Evolutionary conservation across 176 grass and related monocot species (phyloP).

Genomic region (Oryza meyeriana): DNA sequence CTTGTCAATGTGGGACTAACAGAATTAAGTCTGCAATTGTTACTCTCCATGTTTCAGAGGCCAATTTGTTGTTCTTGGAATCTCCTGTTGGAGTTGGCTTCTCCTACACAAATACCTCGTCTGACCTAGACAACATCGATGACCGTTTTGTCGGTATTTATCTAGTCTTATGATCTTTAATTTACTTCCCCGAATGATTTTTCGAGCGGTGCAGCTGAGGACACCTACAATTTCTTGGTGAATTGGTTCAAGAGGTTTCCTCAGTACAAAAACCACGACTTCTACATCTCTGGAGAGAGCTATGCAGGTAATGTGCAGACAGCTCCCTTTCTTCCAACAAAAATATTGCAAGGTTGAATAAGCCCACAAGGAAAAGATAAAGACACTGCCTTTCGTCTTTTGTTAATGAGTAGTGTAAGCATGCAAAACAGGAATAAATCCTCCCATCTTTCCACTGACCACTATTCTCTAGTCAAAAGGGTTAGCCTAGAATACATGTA

Average conservation of each 20-base stretch:
- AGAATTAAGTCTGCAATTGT: background rate
- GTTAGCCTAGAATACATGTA: constrained; percentile 12
- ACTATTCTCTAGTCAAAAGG: constrained; percentile 44
- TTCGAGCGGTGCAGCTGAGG: constrained; percentile 10
- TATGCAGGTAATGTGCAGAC: constrained; percentile 41
- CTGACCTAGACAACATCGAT: constrained; percentile 17
- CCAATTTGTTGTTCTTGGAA: constrained; percentile 39
- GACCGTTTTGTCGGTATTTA: constrained; percentile 37
- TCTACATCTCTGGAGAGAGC: constrained; percentile 51
- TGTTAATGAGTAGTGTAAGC: constrained; percentile 22
- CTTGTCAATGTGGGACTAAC: background rate
- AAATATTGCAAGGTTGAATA: constrained; percentile 21
- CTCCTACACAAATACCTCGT: constrained; percentile 41
- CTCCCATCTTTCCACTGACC: background rate
- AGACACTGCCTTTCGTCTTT: background rate
- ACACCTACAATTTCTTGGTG: constrained; percentile 34
- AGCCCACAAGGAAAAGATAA: constrained; percentile 26
- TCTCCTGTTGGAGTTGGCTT: constrained; percentile 50
- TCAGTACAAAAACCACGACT: constrained; percentile 37
- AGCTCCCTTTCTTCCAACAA: constrained; percentile 35
- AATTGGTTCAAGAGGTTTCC: constrained; percentile 47
- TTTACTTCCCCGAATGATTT: background rate
- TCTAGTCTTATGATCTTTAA: background rate
- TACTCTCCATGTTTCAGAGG: constrained; percentile 16
- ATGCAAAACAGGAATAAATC: constrained; percentile 25